A percentile compares a stretch with the other conserved stretches of the same genome.
phyloP scores from a whole-genome alignment of 2,329 filamentous ascomycete species.

The Cladosporium halotolerans region DNA sequence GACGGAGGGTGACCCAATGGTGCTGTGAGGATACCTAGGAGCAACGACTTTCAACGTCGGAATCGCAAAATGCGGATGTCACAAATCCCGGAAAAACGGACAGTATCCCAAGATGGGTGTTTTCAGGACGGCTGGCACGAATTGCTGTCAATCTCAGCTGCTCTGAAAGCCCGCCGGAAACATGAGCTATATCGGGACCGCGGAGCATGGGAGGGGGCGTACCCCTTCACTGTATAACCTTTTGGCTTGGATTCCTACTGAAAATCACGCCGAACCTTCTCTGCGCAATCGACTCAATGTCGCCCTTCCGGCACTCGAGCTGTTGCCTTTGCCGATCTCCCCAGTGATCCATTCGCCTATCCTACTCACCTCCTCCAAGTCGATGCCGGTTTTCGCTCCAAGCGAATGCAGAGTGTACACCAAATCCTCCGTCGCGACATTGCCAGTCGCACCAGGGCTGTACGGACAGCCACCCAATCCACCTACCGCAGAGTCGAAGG shows the following conservation, averaged over 20 bases:
- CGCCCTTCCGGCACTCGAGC: constrained; percentile 63
- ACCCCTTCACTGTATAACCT: too few relatives aligned
- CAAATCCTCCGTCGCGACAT: constrained; percentile 78
- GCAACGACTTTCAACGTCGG: too few relatives aligned
- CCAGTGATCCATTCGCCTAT: constrained; percentile 67
- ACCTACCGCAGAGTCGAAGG: constrained; percentile 73
- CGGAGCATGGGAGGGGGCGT: too few relatives aligned
- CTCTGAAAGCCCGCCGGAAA: too few relatives aligned
- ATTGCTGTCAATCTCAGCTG: too few relatives aligned
- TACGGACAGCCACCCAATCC: constrained; percentile 82
- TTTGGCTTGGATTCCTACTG: too few relatives aligned
- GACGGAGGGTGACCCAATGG: background rate
- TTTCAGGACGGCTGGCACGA: too few relatives aligned
- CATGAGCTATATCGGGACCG: too few relatives aligned
- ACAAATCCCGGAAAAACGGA: too few relatives aligned
- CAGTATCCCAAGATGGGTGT: too few relatives aligned
- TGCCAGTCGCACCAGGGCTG: constrained; percentile 77
- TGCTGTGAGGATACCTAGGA: background rate
- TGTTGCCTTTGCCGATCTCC: constrained; percentile 57
- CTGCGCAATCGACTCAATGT: constrained; percentile 19
- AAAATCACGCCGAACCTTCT: background rate
- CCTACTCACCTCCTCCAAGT: constrained; percentile 59
- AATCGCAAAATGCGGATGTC: too few relatives aligned
- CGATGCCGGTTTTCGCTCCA: constrained; percentile 68
- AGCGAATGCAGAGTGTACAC: constrained; percentile 69